Base-by-base conservation (phyloP, 495 filamentous ascomycete genomes). In the Podospora fimiseda region DNA sequence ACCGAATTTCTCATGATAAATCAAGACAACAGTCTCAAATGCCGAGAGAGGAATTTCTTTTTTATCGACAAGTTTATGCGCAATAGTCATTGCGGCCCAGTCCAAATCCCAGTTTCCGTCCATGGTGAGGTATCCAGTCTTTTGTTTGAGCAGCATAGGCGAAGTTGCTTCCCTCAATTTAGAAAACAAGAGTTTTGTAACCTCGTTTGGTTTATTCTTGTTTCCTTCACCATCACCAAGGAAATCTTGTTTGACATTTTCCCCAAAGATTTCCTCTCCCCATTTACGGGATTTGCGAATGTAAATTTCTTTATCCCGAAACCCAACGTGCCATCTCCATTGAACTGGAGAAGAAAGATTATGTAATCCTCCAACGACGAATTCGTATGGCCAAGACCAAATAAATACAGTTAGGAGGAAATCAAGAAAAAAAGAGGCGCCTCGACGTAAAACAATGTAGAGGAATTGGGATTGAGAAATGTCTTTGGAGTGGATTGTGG, bases 101-200 rank as follows among this genome's bases (percentile, higher is more conserved):
- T 92, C 87, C 51, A 94, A 69, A 64, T 91, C 86, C 85, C 87
- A 95, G 51, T 85, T 80, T 50, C 74, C 78, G 57, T 87, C 85
- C 67, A 90, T 82, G 48, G 90, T 82, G 52, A 88, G 64, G 58
- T 90, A 90, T 1, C 88, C 88, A 19, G 89, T 91, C 72, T 87
- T 90, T 53, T 74, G 70, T 57, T 69, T 63, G 56, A 90, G 64
- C 37, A 81, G 75, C 61, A 77, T 68, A 9, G 79, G 76, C 2
- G 81, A 74, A 2, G 90, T 81, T 2, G 87, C 89, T 0, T 62
- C 40, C 33, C 60, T 43, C 22, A 78, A 62, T 27, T 66, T 62
- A 5, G 48, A 50, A 51, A 74, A 53, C 21, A 80, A 60, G 15
- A 61, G 54, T 23, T 62, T 65, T 11, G 57, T 51, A 9, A 56